Evolutionary conservation across 306 rosid genomes (phyloP).

Genomic region (Delonix regia): DNA sequence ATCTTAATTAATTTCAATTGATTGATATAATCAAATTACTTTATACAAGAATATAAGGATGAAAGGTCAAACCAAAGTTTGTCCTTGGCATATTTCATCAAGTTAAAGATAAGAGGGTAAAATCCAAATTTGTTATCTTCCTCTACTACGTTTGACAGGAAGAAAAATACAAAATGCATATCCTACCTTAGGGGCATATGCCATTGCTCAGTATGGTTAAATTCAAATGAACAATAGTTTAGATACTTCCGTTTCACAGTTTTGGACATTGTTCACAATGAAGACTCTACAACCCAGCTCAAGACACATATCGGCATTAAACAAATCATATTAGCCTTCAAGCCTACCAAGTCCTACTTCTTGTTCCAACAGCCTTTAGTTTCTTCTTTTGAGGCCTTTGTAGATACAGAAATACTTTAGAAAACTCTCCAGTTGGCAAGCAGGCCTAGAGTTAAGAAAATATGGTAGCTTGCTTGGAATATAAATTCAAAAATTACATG

Average conservation of each 20-base stretch:
- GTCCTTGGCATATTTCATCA: not conserved
- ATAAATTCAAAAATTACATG: too few relatives aligned
- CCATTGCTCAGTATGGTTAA: not conserved
- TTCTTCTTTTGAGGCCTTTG: not conserved
- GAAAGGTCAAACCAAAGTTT: slow-evolving; percentile 1
- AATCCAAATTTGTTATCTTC: not conserved
- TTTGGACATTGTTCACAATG: not conserved
- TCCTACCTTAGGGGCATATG: not conserved
- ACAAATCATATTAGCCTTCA: not conserved
- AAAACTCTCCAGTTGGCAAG: not conserved
- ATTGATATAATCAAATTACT: not conserved
- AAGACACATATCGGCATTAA: not conserved
- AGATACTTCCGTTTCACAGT: not conserved
- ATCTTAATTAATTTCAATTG: not conserved
- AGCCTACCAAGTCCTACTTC: not conserved
- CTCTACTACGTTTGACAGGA: not conserved
- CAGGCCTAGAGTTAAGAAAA: too few relatives aligned
- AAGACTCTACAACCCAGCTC: not conserved
- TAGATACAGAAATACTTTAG: not conserved
- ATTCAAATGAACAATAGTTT: not conserved
- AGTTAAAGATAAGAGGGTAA: slow-evolving; percentile 5
- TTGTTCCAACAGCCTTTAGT: not conserved
- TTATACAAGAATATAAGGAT: not conserved
- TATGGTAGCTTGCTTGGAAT: too few relatives aligned
- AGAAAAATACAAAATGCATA: slow-evolving; percentile 5